These are phyloP conservation scores for Claviceps sp. DNA, from an alignment of 2,329 filamentous ascomycete genomes.

Conservation along the genomic window DNA sequence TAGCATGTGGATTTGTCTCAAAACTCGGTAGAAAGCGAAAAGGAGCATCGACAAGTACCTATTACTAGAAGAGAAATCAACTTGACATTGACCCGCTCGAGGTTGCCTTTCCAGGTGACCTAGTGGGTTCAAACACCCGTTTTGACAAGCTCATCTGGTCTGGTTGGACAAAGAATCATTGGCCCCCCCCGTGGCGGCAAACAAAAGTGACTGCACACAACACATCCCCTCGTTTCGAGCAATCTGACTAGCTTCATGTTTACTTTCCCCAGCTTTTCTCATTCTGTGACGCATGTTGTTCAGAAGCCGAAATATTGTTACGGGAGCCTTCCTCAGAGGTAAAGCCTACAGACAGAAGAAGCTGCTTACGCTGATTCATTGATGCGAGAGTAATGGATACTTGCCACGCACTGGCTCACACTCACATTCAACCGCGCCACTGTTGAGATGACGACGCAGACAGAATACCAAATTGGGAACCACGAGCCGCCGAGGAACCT, in stretches of 20 bases:
- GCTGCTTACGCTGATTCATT: not conserved
- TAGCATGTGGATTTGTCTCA: not conserved
- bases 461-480: not conserved
- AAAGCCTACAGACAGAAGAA: not conserved
- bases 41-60: not conserved
- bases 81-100: not conserved
- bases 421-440: not conserved
- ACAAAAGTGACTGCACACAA: not conserved
- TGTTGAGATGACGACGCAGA: not conserved
- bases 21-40: not conserved
- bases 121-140: too few species aligned
- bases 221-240: not conserved
- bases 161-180: not conserved
- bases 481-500: not conserved
- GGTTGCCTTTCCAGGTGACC: not conserved
- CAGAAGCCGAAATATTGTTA: too few species aligned
- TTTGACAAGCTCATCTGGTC: not conserved
- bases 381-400: not conserved
- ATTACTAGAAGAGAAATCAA: not conserved
- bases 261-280: too few species aligned
- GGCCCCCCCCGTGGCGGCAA: not conserved
- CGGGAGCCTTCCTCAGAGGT: not conserved
- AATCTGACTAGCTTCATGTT: not conserved
- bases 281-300: too few species aligned
- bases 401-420: not conserved